phyloP scores from a whole-genome alignment of 2,329 filamentous ascomycete species.

The Elsinoe australis region DNA sequence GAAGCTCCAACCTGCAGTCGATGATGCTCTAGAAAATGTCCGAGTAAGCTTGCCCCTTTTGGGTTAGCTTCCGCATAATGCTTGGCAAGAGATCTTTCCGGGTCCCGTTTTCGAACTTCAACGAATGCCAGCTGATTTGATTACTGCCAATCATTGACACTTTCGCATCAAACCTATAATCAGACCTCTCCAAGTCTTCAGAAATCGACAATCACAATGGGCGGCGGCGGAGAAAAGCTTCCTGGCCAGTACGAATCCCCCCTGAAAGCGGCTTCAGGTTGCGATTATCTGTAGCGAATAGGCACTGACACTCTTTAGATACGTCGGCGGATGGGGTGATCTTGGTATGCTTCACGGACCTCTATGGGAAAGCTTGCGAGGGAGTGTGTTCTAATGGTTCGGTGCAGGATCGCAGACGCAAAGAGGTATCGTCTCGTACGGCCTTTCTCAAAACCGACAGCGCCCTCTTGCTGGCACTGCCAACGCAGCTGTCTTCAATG shows the following conservation, averaged over 20 bases:
- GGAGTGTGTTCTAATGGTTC: constrained; percentile 19
- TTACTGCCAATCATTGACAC: too few species aligned
- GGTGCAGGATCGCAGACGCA: constrained; percentile 43
- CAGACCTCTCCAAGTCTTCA: constrained; percentile 9
- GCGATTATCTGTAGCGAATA: constrained; percentile 11
- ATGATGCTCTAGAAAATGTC: constrained; percentile 21
- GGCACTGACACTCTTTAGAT: constrained; percentile 45
- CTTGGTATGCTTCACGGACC: constrained; percentile 69
- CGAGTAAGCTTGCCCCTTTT: too few species aligned
- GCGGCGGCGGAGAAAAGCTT: constrained; percentile 36
- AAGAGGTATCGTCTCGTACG: constrained; percentile 61
- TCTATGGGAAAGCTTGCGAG: too few species aligned
- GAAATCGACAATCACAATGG: constrained; percentile 29
- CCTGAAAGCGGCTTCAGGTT: neutral
- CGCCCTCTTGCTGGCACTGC: constrained; percentile 70
- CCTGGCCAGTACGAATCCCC: constrained; percentile 34
- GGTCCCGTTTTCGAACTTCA: constrained; percentile 17
- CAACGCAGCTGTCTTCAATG: constrained; percentile 89
- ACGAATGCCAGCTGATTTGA: constrained; percentile 10
- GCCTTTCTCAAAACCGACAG: constrained; percentile 80
- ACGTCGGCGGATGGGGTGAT: constrained; percentile 65
- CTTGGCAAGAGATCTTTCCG: constrained; percentile 17
- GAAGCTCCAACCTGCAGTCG: constrained; percentile 2
- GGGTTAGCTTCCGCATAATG: too few species aligned
- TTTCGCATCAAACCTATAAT: constrained; percentile 10